Evolutionary conservation across 371 early-diverging fungal species (phyloP).

Genomic region (Mucor lusitanicus): DNA sequence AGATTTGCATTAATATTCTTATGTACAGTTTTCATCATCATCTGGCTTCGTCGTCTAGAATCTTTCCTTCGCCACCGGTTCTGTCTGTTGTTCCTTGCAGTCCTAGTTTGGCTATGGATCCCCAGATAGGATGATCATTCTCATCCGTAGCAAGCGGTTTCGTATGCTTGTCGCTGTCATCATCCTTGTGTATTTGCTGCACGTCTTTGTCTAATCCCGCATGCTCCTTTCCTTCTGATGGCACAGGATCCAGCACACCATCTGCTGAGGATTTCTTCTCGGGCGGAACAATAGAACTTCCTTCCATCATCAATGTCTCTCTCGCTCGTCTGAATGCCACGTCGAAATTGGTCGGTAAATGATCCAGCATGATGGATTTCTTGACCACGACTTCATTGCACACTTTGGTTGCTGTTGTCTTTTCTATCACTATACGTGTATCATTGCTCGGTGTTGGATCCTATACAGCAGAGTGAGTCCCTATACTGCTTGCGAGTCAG

Average conservation of each 20-base stretch:
- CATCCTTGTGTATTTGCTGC: constrained; percentile 3
- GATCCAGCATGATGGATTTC: constrained; percentile 48
- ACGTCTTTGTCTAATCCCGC: not conserved
- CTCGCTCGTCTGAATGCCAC: constrained; percentile 45
- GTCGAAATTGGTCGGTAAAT: constrained; percentile 53
- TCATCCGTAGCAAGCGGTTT: not conserved
- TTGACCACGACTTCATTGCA: constrained; percentile 46
- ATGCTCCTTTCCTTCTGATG: not conserved
- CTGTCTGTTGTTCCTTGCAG: constrained; percentile 21
- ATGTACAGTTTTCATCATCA: constrained; percentile 3
- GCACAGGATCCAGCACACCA: constrained; percentile 14
- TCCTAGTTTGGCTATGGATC: constrained; percentile 11
- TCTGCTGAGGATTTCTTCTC: not conserved
- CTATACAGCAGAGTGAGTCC: constrained; percentile 6
- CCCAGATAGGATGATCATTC: constrained; percentile 4
- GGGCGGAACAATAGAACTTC: not conserved
- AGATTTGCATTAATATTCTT: not conserved
- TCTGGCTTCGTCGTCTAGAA: not conserved
- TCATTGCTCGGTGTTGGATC: constrained; percentile 50
- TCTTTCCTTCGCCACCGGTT: constrained; percentile 20
- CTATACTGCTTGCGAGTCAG: not conserved
- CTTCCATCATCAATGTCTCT: constrained; percentile 42
- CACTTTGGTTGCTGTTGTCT: constrained; percentile 36
- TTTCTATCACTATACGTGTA: constrained; percentile 49
- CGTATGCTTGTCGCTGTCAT: not conserved